Base-by-base conservation (phyloP, 306 rosid species). In the Castanospermum australe region DNA sequence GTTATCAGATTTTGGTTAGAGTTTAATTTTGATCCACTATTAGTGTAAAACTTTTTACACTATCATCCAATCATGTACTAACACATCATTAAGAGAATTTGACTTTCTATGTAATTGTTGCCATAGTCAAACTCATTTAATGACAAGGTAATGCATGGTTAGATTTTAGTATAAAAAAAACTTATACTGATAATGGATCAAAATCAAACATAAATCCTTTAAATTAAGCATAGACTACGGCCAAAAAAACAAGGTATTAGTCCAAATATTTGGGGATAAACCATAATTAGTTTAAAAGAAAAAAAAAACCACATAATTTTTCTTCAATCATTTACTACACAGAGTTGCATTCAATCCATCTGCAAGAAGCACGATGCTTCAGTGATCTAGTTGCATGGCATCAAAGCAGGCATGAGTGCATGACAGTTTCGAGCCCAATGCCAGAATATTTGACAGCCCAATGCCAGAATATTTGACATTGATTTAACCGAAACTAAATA, bases 391-490 rank as follows among this genome's bases (percentile, higher is more conserved):
- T 52, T 32, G 48, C 39, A 14, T 39, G 52, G 42, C 15, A 61
- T 25, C 30, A 42, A 74, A 13, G 14, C 47, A 18, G 52, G 63
- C 45, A 39, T 39, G 67, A 32, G n/a, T n/a, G n/a, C n/a, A n/a
- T n/a, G n/a, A n/a, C 52, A 39, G 10, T 8, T 51, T 51, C 28
- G 2, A 25, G 25, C 59, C 11, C 59, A 51, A 51, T 17, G 59
- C 56, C 22, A 15, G 22, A 45, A 42, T 5, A 44, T 24, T 14
- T 67, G 10, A 44, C n/a, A 25, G 64, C 32, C 41, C 51, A 38
- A 71, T 60, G 44, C 74, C 62, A 52, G 45, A 61, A 76, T 25
- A 13, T 51, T 50, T 76, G 5, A 62, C 74, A 72, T 25, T 41
- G 47, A 51, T 72, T 61, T 52, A 4, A 72, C 38, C 4, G 10